Evolutionary conservation across 2,329 filamentous ascomycete genomes (phyloP).

Genomic region (Exophiala sp.): DNA sequence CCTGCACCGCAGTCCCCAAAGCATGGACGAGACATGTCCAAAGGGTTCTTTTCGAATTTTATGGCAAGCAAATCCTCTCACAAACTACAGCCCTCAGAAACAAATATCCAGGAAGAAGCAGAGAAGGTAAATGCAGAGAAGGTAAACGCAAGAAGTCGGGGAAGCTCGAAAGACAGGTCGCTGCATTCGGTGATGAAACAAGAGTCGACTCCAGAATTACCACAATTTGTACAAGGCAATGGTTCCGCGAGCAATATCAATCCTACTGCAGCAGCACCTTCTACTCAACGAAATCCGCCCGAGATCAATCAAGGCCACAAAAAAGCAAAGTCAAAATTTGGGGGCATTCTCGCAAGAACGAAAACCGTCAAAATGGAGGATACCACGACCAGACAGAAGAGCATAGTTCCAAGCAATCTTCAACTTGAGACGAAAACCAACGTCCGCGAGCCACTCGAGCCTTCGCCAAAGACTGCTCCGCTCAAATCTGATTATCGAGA

Average conservation of each 20-base stretch:
- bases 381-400: conserved; percentile 15
- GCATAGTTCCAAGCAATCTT: conserved; percentile 14
- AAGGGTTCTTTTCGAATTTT: conserved; percentile 46
- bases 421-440: conserved; percentile 28
- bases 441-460: conserved; percentile 29
- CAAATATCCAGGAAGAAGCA: conserved; percentile 34
- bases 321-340: conserved; percentile 45
- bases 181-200: conserved; percentile 36
- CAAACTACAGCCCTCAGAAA: conserved; percentile 40
- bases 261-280: not conserved
- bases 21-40: conserved; percentile 44
- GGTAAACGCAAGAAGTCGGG: conserved; percentile 34
- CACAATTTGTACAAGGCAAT: conserved; percentile 31
- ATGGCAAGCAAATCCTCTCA: conserved; percentile 47
- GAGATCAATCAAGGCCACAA: conserved; percentile 29
- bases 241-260: conserved; percentile 5
- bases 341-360: conserved; percentile 43
- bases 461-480: conserved; percentile 57
- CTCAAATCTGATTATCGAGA: conserved; percentile 54
- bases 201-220: conserved; percentile 43
- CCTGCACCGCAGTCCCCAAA: conserved; percentile 36
- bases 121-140: conserved; percentile 26
- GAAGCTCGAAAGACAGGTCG: conserved; percentile 43
- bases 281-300: not conserved
- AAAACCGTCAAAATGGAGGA: conserved; percentile 46